Percentiles rank a stretch among this genome's conserved stretches.
Conservation (phyloP, 768 basidiomycete species). For the Gautieria morchelliformis region DNA sequence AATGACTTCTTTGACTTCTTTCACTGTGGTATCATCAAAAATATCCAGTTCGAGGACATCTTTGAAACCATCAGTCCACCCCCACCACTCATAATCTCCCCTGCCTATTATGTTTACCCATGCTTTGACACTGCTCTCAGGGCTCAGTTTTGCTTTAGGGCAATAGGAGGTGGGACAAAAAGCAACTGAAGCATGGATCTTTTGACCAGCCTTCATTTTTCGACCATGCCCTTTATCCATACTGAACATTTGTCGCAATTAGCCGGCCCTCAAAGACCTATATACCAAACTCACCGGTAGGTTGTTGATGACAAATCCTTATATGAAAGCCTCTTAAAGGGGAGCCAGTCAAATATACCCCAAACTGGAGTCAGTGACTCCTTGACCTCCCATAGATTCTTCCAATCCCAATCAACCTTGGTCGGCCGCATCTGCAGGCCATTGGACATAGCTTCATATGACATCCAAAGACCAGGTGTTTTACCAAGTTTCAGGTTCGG, state of each 20-base stretch:
- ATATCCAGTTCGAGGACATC: too few species aligned
- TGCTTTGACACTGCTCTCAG: too few species aligned
- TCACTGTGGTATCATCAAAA: too few species aligned
- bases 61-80: too few species aligned
- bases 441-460: constrained; percentile 17
- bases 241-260: too few species aligned
- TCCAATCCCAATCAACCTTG: constrained; percentile 6
- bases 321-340: not conserved
- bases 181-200: constrained; percentile 14
- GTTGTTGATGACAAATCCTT: not conserved
- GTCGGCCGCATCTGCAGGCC: constrained; percentile 18
- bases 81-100: too few species aligned
- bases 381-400: not conserved
- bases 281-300: not conserved
- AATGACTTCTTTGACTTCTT: too few species aligned
- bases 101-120: too few species aligned
- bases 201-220: constrained; percentile 10
- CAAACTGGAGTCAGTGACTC: not conserved
- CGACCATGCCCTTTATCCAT: constrained; percentile 4
- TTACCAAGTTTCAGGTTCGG: constrained; percentile 5
- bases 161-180: too few species aligned
- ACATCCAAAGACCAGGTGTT: constrained; percentile 25
- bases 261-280: not conserved
- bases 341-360: not conserved
- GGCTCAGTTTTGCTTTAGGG: too few species aligned